phyloP scores from a whole-genome alignment of 2,329 filamentous ascomycete species.

The Xylaria sp. region DNA sequence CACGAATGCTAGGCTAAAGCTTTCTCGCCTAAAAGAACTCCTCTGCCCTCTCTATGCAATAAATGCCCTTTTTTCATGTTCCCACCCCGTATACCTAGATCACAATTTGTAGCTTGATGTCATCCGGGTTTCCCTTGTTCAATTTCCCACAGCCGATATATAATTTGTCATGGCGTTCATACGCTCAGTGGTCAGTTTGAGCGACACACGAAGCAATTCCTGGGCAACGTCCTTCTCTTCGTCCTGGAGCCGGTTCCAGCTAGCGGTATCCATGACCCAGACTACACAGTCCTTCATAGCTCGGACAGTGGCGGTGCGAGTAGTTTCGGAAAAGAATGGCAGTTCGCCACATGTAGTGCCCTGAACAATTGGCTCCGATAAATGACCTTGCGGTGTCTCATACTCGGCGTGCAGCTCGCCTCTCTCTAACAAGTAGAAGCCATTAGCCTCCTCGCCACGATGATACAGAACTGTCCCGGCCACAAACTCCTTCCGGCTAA shows the following conservation, averaged over 20 bases:
- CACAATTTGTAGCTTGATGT: neutral
- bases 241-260: slow-evolving; percentile 78
- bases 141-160: slow-evolving; percentile 57
- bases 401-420: slow-evolving; percentile 93
- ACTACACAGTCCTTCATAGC: slow-evolving; percentile 84
- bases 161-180: slow-evolving; percentile 76
- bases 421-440: slow-evolving; percentile 90
- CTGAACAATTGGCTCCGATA: slow-evolving; percentile 91
- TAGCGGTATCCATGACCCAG: slow-evolving; percentile 80
- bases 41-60: slow-evolving; percentile 3
- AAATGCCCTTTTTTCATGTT: slow-evolving; percentile 17
- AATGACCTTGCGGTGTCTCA: slow-evolving; percentile 85
- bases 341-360: slow-evolving; percentile 96
- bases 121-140: slow-evolving; percentile 24
- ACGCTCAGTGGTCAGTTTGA: slow-evolving; percentile 94
- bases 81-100: neutral
- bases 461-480: slow-evolving; percentile 81
- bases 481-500: slow-evolving; percentile 73
- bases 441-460: slow-evolving; percentile 79
- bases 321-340: slow-evolving; percentile 93
- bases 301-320: slow-evolving; percentile 84
- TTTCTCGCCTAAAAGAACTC: slow-evolving; percentile 12
- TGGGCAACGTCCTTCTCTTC: slow-evolving; percentile 80
- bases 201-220: slow-evolving; percentile 85
- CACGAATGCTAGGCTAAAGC: slow-evolving; percentile 15